A percentile compares a stretch with the other conserved stretches of the same genome.
These are phyloP conservation scores for Fraxinus greggii DNA, from an alignment of 305 asterid species.

Conservation along the genomic window DNA sequence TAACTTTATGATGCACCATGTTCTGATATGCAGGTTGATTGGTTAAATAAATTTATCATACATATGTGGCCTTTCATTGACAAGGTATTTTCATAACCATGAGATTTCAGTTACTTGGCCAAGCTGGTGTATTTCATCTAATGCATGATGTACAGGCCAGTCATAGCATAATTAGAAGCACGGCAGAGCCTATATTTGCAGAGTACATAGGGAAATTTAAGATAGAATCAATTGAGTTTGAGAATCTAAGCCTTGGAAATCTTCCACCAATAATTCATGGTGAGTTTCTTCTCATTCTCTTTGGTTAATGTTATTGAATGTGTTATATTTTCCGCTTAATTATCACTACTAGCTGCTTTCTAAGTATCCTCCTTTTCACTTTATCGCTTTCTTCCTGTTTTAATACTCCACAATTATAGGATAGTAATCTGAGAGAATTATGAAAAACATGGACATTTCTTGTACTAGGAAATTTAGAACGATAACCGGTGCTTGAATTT, in stretches of 20 bases:
- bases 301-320: not conserved
- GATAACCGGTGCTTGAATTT: not conserved
- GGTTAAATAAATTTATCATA: constrained; percentile 66
- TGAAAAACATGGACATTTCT: not conserved
- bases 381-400: not conserved
- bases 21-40: constrained; percentile 59
- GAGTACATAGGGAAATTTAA: constrained; percentile 67
- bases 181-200: constrained; percentile 64
- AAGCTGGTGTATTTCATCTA: not conserved
- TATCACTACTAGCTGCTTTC: not conserved
- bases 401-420: not conserved
- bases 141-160: constrained; percentile 48
- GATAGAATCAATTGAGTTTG: constrained; percentile 66
- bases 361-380: not conserved
- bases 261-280: constrained; percentile 82
- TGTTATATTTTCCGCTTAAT: not conserved
- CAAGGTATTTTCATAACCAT: constrained; percentile 45
- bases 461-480: not conserved
- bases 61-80: constrained; percentile 83
- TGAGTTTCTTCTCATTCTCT: constrained; percentile 31
- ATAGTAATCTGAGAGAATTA: not conserved
- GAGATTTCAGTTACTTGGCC: not conserved
- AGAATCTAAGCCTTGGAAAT: constrained; percentile 66
- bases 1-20: constrained; percentile 3
- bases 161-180: constrained; percentile 57